Percentiles rank a stretch among this genome's conserved stretches.
Evolutionary conservation across 345 rosid species (phyloP).

Genomic region (Eucalyptus grandis): DNA sequence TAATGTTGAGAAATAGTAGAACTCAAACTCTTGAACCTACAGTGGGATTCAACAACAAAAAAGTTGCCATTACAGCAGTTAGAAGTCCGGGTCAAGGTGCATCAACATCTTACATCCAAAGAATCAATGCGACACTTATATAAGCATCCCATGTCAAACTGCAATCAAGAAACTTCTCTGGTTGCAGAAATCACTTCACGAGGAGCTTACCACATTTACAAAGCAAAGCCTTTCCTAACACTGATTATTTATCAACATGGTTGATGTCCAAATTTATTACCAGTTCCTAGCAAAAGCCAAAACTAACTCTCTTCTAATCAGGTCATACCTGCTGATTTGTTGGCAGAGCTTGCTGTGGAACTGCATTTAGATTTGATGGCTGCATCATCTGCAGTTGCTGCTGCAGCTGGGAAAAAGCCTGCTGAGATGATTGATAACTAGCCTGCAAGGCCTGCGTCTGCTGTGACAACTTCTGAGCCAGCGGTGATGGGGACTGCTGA

Average conservation of each 20-base stretch:
- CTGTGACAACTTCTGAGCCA: conserved; percentile 88
- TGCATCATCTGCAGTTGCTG: conserved; percentile 91
- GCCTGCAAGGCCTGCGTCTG: conserved; percentile 90
- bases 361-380: conserved; percentile 49
- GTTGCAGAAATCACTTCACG: not conserved
- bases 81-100: not conserved
- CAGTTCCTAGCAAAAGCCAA: not conserved
- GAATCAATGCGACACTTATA: not conserved
- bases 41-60: not conserved
- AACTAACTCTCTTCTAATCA: not conserved
- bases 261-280: not conserved
- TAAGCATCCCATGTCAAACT: not conserved
- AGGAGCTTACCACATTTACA: not conserved
- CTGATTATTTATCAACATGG: not conserved
- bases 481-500: conserved; percentile 86
- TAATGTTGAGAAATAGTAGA: not conserved
- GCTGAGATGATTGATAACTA: conserved; percentile 87
- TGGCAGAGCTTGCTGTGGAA: conserved; percentile 45
- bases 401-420: conserved; percentile 89
- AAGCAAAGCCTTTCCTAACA: not conserved
- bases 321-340: conserved; percentile 60
- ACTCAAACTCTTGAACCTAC: not conserved
- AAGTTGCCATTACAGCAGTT: not conserved
- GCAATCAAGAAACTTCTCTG: not conserved
- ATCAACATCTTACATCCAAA: not conserved